A percentile compares a stretch with the other conserved stretches of the same genome.
Evolutionary conservation across 108 stramenopile species (phyloP).

Genomic region (Pseudonitzschia pungens): DNA sequence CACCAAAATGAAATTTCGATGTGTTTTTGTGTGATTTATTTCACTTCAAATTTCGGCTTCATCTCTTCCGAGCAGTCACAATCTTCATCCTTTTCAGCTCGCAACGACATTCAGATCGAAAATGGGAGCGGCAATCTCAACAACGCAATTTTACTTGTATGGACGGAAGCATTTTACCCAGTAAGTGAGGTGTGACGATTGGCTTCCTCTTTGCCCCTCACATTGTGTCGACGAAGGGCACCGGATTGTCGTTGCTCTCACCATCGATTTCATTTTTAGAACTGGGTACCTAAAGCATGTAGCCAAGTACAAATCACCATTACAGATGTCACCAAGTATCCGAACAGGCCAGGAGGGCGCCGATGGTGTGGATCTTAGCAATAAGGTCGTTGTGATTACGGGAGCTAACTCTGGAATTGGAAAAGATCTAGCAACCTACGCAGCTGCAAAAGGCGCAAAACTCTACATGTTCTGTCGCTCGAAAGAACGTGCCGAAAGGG

Average conservation of each 20-base stretch:
- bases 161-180: conserved; percentile 77
- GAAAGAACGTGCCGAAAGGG: conserved; percentile 78
- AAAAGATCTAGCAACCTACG: conserved; percentile 80
- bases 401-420: conserved; percentile 89
- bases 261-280: conserved; percentile 12
- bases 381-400: conserved; percentile 78
- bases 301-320: conserved; percentile 59
- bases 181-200: conserved; percentile 21
- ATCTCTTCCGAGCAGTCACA: not conserved
- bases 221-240: not conserved
- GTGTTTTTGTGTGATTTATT: too few relatives aligned
- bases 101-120: not conserved
- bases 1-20: too few relatives aligned
- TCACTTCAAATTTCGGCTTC: too few relatives aligned
- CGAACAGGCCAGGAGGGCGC: conserved; percentile 28
- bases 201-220: not conserved
- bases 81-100: not conserved
- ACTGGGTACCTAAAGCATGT: conserved; percentile 74
- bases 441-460: conserved; percentile 79
- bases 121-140: conserved; percentile 50
- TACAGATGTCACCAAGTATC: conserved; percentile 56
- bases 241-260: not conserved
- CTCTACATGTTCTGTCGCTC: conserved; percentile 92
- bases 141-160: conserved; percentile 73
- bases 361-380: conserved; percentile 70